A percentile compares a stretch with the other conserved stretches of the same genome.
phyloP scores from a whole-genome alignment of 305 asterid genomes.

The Caryopteris hybrid region DNA sequence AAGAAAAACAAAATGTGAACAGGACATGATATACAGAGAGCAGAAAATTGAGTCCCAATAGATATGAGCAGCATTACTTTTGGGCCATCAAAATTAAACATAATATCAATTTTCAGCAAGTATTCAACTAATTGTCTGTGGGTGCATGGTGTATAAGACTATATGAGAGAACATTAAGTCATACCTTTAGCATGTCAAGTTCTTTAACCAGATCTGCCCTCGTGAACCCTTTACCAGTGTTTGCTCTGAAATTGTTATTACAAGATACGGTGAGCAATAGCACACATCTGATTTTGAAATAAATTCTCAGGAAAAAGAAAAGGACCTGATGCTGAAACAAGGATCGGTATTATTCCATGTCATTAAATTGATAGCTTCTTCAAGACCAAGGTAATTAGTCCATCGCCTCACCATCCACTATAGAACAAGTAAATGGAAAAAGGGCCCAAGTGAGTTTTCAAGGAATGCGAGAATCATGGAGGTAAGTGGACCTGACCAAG shows the following conservation, averaged over 20 bases:
- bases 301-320: background rate
- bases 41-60: too few relatives aligned
- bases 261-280: conserved; percentile 24
- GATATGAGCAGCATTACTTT: background rate
- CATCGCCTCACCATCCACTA: conserved; percentile 99
- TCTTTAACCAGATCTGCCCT: conserved; percentile 58
- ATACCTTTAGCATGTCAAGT: conserved; percentile 67
- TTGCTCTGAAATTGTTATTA: conserved; percentile 56
- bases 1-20: conserved; percentile 13
- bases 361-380: conserved; percentile 75
- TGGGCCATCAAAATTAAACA: background rate
- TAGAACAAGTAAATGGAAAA: conserved; percentile 15
- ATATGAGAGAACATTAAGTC: too few relatives aligned
- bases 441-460: conserved; percentile 2
- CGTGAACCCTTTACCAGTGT: conserved; percentile 61
- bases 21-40: conserved; percentile 3
- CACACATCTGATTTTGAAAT: conserved; percentile 14
- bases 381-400: conserved; percentile 67
- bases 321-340: conserved; percentile 80
- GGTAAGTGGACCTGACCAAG: background rate
- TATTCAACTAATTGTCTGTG: too few relatives aligned
- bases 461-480: conserved; percentile 12
- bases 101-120: background rate
- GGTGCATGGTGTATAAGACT: too few relatives aligned
- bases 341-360: conserved; percentile 85